These are phyloP conservation scores for Hypsizygus ulmarius DNA, from an alignment of 1,284 basidiomycete species.

Conservation along the genomic window DNA sequence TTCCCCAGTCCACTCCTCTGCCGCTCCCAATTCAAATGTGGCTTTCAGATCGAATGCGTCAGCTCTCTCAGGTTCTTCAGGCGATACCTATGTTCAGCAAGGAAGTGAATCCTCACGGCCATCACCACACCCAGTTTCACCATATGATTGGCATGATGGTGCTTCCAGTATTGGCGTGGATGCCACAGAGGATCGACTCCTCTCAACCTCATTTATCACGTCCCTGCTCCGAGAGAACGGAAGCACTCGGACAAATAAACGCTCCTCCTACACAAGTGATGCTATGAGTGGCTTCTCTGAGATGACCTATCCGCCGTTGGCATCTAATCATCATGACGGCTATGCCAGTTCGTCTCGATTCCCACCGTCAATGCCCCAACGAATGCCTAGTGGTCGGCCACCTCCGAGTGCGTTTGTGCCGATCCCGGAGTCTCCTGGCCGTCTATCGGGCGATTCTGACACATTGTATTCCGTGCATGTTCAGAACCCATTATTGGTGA, in stretches of 20 bases:
- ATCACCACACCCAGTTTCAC: conserved; percentile 28
- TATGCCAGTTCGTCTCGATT: conserved; percentile 13
- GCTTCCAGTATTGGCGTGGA: conserved; percentile 57
- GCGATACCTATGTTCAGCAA: neutral
- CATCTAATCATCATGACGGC: conserved; percentile 18
- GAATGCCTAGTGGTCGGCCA: conserved; percentile 28
- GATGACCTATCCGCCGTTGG: conserved; percentile 47
- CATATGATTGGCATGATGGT: conserved; percentile 60
- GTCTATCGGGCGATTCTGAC: conserved; percentile 29
- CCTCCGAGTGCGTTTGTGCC: conserved; percentile 36
- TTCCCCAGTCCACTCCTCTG: neutral
- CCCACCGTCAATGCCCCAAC: conserved; percentile 13
- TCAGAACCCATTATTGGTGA: conserved; percentile 22
- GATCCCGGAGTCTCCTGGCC: conserved; percentile 23
- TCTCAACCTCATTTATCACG: conserved; percentile 62
- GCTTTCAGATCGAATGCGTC: conserved; percentile 4
- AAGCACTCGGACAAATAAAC: conserved; percentile 26
- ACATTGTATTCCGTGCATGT: conserved; percentile 28
- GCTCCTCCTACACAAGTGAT: conserved; percentile 35
- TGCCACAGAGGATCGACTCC: conserved; percentile 51
- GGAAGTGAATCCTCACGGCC: conserved; percentile 14
- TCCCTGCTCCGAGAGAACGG: conserved; percentile 48
- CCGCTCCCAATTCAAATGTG: conserved; percentile 3
- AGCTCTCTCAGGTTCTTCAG: conserved; percentile 7
- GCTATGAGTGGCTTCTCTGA: conserved; percentile 48